Base-by-base conservation (phyloP, 441 rosid species). In the Syzygium syzygioides region DNA sequence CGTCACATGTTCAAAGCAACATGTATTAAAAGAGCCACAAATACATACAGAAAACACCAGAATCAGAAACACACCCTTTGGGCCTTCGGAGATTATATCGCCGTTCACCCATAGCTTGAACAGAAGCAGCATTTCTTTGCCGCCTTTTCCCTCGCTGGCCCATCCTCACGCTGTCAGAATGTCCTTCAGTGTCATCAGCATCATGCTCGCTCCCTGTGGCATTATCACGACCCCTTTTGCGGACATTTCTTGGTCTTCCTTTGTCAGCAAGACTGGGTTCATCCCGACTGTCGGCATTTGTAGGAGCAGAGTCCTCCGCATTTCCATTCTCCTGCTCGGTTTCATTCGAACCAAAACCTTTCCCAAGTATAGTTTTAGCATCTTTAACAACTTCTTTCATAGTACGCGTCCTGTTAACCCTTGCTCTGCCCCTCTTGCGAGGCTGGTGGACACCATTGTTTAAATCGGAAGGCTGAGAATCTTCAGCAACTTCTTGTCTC, bases 361-460 rank as follows among this genome's bases (percentile, higher is more conserved):
- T 93, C 87, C 98, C 99, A 90, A 95, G 92, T 86, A 97, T 88
- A 86, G 94, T 94, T 91, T 95, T 94, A 15, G 96, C 98, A 85
- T 97, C 99, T 89, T 94, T 93, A 11, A 96, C 97, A 91, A 95
- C 96, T 79, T 92, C 96, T 92, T 97, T 98, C 88, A 97, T 95
- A 87, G 98, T 90, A 60, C 94, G 96, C 37, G 96, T 95, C 93
- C 96, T 95, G 86, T 90, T 93, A 86, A 93, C 89, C 92, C 95
- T 94, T 41, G 93, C 86, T 91, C 91, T 93, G 91, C 94, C 93
- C 91, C 94, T 94, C 91, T 89, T 90, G 55, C 68, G 94, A 90
- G 93, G 88, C 90, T 90, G 84, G 20, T 37, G 94, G 84, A 30
- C 87, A 86, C 92, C 95, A 88, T 59, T 93, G 87, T 92, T 95